Evolutionary conservation across 1,284 basidiomycete species (phyloP).

Genomic region (Rhodotorula glutinis): DNA sequence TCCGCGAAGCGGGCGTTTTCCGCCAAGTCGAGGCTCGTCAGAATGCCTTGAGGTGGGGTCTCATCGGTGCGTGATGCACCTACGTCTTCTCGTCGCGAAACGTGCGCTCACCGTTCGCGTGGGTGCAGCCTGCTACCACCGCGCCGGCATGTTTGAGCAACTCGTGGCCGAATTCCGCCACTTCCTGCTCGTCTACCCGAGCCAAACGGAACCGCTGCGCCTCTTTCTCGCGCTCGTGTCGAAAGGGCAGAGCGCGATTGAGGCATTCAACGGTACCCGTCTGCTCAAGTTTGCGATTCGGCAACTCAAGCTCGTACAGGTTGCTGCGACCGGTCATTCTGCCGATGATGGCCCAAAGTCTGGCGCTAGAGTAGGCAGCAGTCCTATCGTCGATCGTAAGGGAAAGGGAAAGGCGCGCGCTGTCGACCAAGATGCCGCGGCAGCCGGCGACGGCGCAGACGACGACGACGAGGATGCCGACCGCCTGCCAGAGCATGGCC

Average conservation of each 20-base stretch:
- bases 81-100: accelerated
- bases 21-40: conserved; percentile 70
- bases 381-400: conserved; percentile 3
- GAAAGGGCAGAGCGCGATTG: conserved; percentile 63
- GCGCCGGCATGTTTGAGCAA: conserved; percentile 57
- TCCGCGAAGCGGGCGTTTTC: conserved; percentile 73
- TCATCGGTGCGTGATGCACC: conserved; percentile 53
- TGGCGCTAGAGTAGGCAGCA: not conserved
- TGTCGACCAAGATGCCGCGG: conserved; percentile 6
- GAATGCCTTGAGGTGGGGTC: conserved; percentile 50
- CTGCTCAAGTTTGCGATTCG: conserved; percentile 66
- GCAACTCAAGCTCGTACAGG: conserved; percentile 29
- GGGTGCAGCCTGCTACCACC: conserved; percentile 64
- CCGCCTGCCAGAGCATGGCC: not conserved
- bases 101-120: not conserved
- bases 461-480: conserved; percentile 24
- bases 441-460: conserved; percentile 22
- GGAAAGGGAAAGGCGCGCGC: conserved; percentile 19
- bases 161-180: conserved; percentile 71
- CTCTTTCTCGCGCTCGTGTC: conserved; percentile 68
- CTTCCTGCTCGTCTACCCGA: conserved; percentile 63
- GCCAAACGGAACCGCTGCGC: conserved; percentile 75
- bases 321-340: not conserved
- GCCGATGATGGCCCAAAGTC: not conserved
- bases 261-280: conserved; percentile 69